Percentiles rank a stretch among this genome's conserved stretches.
Evolutionary conservation across 2,329 filamentous ascomycete genomes (phyloP).

Genomic region (Pestalotiopsis sp.): DNA sequence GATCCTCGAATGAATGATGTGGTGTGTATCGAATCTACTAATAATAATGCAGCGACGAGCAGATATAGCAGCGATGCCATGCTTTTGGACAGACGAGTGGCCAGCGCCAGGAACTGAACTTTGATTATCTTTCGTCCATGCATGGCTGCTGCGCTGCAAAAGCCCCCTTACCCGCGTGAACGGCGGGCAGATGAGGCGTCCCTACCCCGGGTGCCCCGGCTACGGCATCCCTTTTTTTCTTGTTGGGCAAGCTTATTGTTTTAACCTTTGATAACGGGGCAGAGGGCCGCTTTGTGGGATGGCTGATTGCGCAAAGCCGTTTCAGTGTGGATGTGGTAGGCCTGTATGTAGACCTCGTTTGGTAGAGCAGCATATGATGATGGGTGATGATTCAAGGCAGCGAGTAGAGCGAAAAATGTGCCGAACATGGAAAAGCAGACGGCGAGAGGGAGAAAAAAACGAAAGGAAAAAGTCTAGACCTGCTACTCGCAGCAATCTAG

Average conservation of each 20-base stretch:
- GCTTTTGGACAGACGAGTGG: background rate
- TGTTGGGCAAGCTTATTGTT: background rate
- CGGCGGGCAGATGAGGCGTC: background rate
- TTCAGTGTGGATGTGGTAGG: background rate
- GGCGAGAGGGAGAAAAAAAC: background rate
- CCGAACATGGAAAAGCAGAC: background rate
- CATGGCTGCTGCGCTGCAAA: background rate
- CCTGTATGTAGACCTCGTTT: background rate
- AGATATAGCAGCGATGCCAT: too few relatives aligned
- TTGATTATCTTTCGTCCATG: background rate
- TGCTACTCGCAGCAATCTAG: background rate
- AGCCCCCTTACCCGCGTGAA: background rate
- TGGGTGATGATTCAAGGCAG: background rate
- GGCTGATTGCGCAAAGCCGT: background rate
- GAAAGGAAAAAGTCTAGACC: background rate
- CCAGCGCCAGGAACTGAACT: constrained; percentile 4
- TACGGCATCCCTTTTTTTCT: background rate
- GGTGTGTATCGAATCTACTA: too few relatives aligned
- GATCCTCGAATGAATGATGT: too few relatives aligned
- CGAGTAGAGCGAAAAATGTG: background rate
- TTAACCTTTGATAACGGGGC: background rate
- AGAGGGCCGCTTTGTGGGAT: background rate
- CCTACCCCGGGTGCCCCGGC: background rate
- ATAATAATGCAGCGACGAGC: too few relatives aligned
- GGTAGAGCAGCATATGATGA: background rate